Evolutionary conservation across 169 alveolate species (phyloP).

Genomic region (Babesia bovis): DNA sequence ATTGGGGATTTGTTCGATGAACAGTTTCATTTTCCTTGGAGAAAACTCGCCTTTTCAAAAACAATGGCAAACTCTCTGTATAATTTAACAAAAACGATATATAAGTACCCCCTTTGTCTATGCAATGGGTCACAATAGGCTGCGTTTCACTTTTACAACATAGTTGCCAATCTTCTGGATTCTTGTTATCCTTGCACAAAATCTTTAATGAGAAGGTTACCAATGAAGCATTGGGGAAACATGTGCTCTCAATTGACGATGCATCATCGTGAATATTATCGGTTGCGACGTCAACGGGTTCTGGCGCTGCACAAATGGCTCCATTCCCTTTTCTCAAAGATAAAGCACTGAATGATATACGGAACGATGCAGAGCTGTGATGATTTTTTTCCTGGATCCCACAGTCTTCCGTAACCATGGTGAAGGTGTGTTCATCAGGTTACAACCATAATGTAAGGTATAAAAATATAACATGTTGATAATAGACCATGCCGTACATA

Average conservation of each 20-base stretch:
- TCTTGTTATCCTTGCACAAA: neutral
- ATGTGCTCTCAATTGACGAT: no score
- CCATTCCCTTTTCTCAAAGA: no score
- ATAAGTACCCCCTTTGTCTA: neutral
- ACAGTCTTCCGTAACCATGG: no score
- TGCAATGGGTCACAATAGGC: conserved; percentile 18
- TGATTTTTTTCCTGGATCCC: no score
- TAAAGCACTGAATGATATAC: conserved; percentile 17
- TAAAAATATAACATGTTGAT: no score
- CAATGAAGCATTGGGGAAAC: neutral
- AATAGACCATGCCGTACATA: no score
- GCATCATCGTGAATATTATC: no score
- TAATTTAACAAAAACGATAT: conserved; percentile 15
- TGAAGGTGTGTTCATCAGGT: no score
- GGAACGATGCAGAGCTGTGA: no score
- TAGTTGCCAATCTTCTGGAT: conserved; percentile 16
- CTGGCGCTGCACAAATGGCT: neutral
- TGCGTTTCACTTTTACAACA: conserved; percentile 36
- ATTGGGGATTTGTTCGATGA: neutral
- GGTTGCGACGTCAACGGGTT: neutral
- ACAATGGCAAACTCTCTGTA: conserved; percentile 26
- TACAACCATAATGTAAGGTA: no score
- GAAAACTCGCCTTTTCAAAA: neutral
- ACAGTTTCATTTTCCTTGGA: neutral
- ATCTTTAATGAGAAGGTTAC: conserved; percentile 20